Evolutionary conservation across 495 filamentous ascomycete species (phyloP), one percentile per base, ranked within the genome.

Genomic region (Penicillium roqueforti): DNA sequence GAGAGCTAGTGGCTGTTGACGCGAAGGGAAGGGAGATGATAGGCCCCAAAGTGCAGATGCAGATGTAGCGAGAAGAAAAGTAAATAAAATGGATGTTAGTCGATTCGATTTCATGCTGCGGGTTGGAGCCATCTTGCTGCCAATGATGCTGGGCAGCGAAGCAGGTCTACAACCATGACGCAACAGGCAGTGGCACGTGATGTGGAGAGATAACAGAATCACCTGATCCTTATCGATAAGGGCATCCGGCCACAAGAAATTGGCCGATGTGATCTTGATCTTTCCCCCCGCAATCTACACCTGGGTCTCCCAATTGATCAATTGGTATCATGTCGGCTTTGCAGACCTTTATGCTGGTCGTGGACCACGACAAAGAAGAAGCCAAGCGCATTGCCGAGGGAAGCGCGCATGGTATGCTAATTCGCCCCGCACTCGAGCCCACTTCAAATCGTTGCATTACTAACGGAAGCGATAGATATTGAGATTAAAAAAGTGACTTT

Each of bases 271-370:
- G 57, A 56, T 18, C 43, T 43, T 26, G 18, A 32, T 13, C 47
- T 46, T 57, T 16, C 44, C 44, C 51, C 47, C 37, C 28, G 50
- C 44, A 51, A 47, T 52, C 23, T 51, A 28, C 29, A 54, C 32
- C 51, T 55, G 55, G 57, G 38, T 51, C 25, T 40, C 39, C 37
- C 39, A 46, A 56, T 59, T 53, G 47, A 64, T 57, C 46, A 19
- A 63, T 62, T 53, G 60, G 50, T 59, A 77, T 56, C 45, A 77
- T 87, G 83, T 84, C 82, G 60, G 82, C 82, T 58, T 70, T 85
- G 55, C 79, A 83, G 72, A 75, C 75, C 8, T 89, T 84, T 59
- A 76, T 89, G 71, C 75, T 87, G 60, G 80, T 81, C 55, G 76
- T 82, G 39, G 83, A 86, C 59, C 80, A 78, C 56, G 75, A 86